Conservation (phyloP, 1,284 basidiomycete species). For the Athelia psychrophila region DNA sequence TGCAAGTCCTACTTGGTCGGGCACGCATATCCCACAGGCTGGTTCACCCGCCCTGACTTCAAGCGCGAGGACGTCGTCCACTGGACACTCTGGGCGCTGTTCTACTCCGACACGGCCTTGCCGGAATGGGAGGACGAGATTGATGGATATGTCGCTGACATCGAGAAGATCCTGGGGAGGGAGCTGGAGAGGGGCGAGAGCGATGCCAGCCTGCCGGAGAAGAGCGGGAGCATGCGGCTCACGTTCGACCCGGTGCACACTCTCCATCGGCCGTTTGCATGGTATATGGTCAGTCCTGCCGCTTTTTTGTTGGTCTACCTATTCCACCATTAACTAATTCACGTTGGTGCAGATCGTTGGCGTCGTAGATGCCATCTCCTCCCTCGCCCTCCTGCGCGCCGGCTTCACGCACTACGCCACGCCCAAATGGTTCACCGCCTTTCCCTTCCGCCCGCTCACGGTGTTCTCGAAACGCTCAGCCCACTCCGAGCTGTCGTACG, state of each 20-base stretch:
- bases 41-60: slow-evolving; percentile 46
- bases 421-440: slow-evolving; percentile 34
- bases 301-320: not conserved
- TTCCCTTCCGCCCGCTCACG: slow-evolving; percentile 51
- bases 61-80: slow-evolving; percentile 50
- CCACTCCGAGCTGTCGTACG: slow-evolving; percentile 48
- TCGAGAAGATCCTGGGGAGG: slow-evolving; percentile 36
- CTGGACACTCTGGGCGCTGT: slow-evolving; percentile 68
- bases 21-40: slow-evolving; percentile 41
- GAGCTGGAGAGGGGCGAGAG: slow-evolving; percentile 37
- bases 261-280: slow-evolving; percentile 55
- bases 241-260: slow-evolving; percentile 54
- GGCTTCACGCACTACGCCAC: slow-evolving; percentile 57
- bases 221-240: slow-evolving; percentile 44
- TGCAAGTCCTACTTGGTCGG: slow-evolving; percentile 29
- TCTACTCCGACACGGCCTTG: slow-evolving; percentile 31
- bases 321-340: not conserved
- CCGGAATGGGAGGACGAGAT: slow-evolving; percentile 47
- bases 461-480: slow-evolving; percentile 40
- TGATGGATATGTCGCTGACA: slow-evolving; percentile 36
- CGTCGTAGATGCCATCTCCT: slow-evolving; percentile 44
- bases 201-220: slow-evolving; percentile 5
- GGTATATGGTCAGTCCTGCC: slow-evolving; percentile 51
- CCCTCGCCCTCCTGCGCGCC: slow-evolving; percentile 30
- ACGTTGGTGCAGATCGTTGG: slow-evolving; percentile 43